A percentile compares a stretch with the other conserved stretches of the same genome.
These are phyloP conservation scores for Fraxinus quadrangulata DNA, from an alignment of 257 asterid species.

Conservation along the genomic window DNA sequence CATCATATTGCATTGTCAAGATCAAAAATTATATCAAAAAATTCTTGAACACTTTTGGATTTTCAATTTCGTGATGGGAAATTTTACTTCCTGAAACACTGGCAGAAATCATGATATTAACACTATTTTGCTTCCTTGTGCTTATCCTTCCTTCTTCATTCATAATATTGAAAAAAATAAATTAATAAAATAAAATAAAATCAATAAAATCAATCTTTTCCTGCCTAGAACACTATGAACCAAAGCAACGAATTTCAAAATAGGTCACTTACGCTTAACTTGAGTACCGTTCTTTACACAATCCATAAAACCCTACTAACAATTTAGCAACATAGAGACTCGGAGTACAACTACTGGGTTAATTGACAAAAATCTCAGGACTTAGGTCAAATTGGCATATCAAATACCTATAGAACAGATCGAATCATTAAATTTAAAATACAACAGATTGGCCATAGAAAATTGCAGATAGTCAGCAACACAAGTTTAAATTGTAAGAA, in stretches of 20 bases:
- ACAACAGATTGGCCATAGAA: background rate
- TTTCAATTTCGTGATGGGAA: background rate
- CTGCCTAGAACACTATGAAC: background rate
- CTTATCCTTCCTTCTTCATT: background rate
- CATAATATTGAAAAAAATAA: background rate
- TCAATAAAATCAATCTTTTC: background rate
- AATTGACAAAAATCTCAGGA: conserved; percentile 8
- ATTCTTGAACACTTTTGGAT: background rate
- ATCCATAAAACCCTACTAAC: conserved; percentile 71
- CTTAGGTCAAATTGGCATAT: conserved; percentile 19
- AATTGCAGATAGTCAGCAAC: background rate
- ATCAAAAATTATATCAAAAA: background rate
- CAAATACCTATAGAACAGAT: conserved; percentile 32
- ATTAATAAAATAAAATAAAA: too few relatives aligned
- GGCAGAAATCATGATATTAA: background rate
- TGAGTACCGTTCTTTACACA: conserved; percentile 44
- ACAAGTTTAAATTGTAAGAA: background rate
- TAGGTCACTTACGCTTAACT: conserved; percentile 54
- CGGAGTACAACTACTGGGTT: conserved; percentile 27
- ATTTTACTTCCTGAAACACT: background rate
- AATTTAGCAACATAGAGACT: conserved; percentile 71
- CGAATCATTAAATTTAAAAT: conserved; percentile 4
- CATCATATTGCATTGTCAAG: background rate
- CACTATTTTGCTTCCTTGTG: background rate
- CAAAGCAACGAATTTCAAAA: background rate